Percentiles rank a stretch among this genome's conserved stretches.
Evolutionary conservation across 2,329 filamentous ascomycete genomes (phyloP).

Genomic region (Xylariomycetidae sp.): DNA sequence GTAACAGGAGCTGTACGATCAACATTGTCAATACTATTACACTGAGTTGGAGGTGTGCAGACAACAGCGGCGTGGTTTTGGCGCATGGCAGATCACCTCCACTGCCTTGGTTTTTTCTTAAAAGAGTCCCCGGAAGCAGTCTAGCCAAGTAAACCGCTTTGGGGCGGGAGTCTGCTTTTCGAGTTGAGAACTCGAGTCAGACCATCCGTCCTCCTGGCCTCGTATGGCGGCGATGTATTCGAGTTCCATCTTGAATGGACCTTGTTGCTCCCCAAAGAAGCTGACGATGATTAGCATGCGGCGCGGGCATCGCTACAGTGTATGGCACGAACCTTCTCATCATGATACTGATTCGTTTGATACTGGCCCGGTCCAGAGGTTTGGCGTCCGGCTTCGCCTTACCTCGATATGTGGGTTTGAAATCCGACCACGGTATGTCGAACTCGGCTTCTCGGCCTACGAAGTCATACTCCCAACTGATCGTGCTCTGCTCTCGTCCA

Average conservation of each 20-base stretch:
- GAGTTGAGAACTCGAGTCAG: neutral
- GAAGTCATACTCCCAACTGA: conserved; percentile 73
- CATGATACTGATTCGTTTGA: conserved; percentile 71
- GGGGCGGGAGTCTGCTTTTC: neutral
- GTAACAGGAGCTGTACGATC: no score
- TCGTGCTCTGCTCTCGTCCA: conserved; percentile 63
- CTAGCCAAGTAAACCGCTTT: conserved; percentile 1
- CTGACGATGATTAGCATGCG: conserved; percentile 34
- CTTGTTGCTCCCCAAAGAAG: conserved; percentile 70
- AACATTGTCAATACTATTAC: no score
- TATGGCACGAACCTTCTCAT: conserved; percentile 63
- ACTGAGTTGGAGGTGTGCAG: no score
- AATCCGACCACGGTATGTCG: conserved; percentile 56
- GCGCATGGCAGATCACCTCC: no score
- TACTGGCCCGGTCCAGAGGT: conserved; percentile 49
- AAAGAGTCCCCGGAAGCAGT: conserved; percentile 1
- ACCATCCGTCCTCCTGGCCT: neutral
- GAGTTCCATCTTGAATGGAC: conserved; percentile 56
- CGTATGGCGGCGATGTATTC: conserved; percentile 43
- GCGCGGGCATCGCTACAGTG: no score
- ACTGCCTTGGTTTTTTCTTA: no score
- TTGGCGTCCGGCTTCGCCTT: conserved; percentile 54
- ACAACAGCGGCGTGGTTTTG: no score
- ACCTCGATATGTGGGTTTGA: conserved; percentile 70
- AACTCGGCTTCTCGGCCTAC: conserved; percentile 33